These are phyloP conservation scores for Phytophthora pinifolia DNA, from an alignment of 352 stramenopile genomes.

Conservation along the genomic window DNA sequence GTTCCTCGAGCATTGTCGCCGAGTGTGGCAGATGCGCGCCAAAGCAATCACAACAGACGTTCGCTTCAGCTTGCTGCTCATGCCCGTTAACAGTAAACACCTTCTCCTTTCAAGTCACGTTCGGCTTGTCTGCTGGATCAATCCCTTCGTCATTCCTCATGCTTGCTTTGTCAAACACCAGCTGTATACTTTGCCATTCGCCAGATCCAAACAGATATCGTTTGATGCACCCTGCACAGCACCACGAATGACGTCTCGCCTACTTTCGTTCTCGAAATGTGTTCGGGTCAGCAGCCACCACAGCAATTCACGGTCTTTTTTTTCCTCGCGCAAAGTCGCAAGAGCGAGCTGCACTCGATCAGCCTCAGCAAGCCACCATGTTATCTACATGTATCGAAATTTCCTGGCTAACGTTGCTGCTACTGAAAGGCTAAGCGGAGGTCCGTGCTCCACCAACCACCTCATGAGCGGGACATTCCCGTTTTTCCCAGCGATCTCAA, in stretches of 20 bases:
- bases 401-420: background rate
- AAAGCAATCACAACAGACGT: too few species aligned
- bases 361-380: slow-evolving; percentile 2
- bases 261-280: background rate
- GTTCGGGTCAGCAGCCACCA: slow-evolving; percentile 1
- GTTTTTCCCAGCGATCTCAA: background rate
- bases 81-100: too few species aligned
- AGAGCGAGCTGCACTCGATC: background rate
- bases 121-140: too few species aligned
- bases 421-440: background rate
- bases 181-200: too few species aligned
- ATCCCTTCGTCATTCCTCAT: too few species aligned
- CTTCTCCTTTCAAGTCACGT: too few species aligned
- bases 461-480: background rate
- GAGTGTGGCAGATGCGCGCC: too few species aligned
- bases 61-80: too few species aligned
- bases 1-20: too few species aligned
- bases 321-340: background rate
- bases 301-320: background rate
- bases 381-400: background rate
- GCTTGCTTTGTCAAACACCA: too few species aligned
- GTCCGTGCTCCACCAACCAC: slow-evolving; percentile 2
- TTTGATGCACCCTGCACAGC: slow-evolving; percentile 17
- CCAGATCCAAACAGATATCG: too few species aligned
- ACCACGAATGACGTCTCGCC: too few species aligned